phyloP scores from a whole-genome alignment of 2,329 filamentous ascomycete genomes.

The Aotearoamyces nothofagi region DNA sequence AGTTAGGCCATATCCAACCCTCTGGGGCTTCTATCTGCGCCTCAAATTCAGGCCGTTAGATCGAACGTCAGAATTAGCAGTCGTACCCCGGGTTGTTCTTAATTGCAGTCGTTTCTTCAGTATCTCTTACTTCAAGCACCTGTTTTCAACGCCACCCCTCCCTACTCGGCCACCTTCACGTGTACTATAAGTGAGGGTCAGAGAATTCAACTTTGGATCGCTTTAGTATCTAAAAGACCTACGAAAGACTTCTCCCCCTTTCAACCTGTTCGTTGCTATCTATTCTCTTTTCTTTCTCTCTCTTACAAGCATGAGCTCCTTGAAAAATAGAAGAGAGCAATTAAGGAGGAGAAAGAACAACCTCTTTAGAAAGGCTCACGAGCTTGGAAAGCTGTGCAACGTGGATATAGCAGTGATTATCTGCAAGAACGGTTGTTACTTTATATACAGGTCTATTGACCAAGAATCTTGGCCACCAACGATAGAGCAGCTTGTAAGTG shows the following conservation, averaged over 20 bases:
- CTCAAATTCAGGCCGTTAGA: too few species aligned
- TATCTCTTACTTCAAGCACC: too few species aligned
- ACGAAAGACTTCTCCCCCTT: neutral
- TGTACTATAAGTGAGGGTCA: too few species aligned
- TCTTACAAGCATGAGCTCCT: conserved; percentile 1
- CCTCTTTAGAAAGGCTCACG: conserved; percentile 1
- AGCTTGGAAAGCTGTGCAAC: too few species aligned
- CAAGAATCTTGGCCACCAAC: neutral
- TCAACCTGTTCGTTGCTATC: conserved; percentile 1
- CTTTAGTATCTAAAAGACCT: conserved; percentile 1
- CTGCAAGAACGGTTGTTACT: neutral
- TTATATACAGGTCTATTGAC: conserved; percentile 1
- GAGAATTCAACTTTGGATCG: conserved; percentile 1
- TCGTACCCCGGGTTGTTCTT: too few species aligned
- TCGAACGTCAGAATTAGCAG: too few species aligned
- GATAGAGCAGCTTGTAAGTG: conserved; percentile 1
- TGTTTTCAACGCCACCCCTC: too few species aligned
- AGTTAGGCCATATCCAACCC: too few species aligned
- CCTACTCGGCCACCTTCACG: too few species aligned
- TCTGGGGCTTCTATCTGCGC: too few species aligned
- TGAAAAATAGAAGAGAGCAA: conserved; percentile 1
- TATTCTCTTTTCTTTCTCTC: neutral
- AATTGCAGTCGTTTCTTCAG: too few species aligned
- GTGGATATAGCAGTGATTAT: conserved; percentile 1
- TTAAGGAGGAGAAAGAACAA: conserved; percentile 1